Base-by-base conservation (phyloP, 2,329 filamentous ascomycete species). In the Penicillium sp. region DNA sequence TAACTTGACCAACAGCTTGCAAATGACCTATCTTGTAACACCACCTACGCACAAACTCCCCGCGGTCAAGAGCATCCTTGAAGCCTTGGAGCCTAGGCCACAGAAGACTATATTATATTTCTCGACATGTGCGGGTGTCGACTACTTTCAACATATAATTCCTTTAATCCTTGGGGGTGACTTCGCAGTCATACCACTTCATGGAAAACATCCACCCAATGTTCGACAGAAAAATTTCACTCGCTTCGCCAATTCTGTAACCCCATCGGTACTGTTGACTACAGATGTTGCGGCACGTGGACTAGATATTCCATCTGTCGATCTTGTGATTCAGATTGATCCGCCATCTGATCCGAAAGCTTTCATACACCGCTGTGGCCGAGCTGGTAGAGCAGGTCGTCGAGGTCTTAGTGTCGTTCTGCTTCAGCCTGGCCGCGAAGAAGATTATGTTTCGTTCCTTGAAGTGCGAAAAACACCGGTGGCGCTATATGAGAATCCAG, bases 231-330 rank as follows among this genome's bases (percentile, higher is more conserved):
- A 89, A 76, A 97, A 96, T 69, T 95, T 96, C 64, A 81, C 83
- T 61, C 85, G 84, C 57, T 97, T 97, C 68, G 78, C 89, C 21
- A 86, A 86, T 56, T 85, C 90, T 1, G 82, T 88, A 1, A 83
- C 84, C 0, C 89, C 92, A 0, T 87, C 88, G 1, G 82, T 99
- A 33, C 83, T 99, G 11, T 79, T 99, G 6, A 97, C 93, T 6
- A 97, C 94, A 18, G 93, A 97, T 69, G 85, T 97, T 24, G 91
- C 93, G 2, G 90, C 93, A 2, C 85, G 93, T 59, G 93, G 93
- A 14, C 82, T 97, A 4, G 93, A 97, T 69, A 94, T 97, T 55
- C 91, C 92, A 0, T 85, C 91, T 56, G 91, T 97, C 40, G 93
- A 97, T 68, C 81, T 97, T 1, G 92, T 97, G 4, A 83, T 96